Evolutionary conservation across 108 stramenopile genomes (phyloP).

Genomic region (Conticribra weissflogii): DNA sequence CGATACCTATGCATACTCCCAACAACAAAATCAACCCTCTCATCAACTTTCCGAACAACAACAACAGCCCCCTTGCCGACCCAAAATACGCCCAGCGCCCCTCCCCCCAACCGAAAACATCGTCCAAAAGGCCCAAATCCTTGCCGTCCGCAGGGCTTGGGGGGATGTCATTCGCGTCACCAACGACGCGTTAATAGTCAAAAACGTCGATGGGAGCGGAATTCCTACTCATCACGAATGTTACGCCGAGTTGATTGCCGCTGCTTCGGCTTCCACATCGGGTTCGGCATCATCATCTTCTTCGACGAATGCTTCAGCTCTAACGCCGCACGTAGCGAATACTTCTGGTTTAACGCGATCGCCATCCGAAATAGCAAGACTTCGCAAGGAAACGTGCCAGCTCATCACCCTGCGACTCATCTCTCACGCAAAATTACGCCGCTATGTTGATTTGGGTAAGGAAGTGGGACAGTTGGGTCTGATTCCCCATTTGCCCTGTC

Average conservation of each 20-base stretch:
- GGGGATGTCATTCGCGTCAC: slow-evolving; percentile 69
- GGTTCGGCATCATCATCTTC: background rate
- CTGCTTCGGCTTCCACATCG: too few species aligned
- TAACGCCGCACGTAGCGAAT: background rate
- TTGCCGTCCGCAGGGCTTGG: slow-evolving; percentile 78
- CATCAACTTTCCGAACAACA: too few species aligned
- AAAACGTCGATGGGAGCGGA: slow-evolving; percentile 8
- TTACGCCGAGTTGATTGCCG: slow-evolving; percentile 23
- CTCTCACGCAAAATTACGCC: slow-evolving; percentile 63
- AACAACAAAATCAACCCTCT: background rate
- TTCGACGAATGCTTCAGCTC: background rate
- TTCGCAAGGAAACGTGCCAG: slow-evolving; percentile 62
- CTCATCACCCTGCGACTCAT: slow-evolving; percentile 68
- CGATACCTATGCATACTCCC: slow-evolving; percentile 5
- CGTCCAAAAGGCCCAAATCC: slow-evolving; percentile 11
- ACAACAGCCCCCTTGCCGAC: background rate
- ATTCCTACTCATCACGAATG: slow-evolving; percentile 3
- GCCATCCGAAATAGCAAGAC: slow-evolving; percentile 9
- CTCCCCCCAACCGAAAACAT: slow-evolving; percentile 3
- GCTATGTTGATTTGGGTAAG: slow-evolving; percentile 58
- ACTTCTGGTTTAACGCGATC: too few species aligned
- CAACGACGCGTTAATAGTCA: slow-evolving; percentile 23
- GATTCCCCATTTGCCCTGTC: slow-evolving; percentile 27
- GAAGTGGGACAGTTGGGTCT: slow-evolving; percentile 64
- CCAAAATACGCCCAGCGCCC: slow-evolving; percentile 11